A percentile compares a stretch with the other conserved stretches of the same genome.
Conservation (phyloP, 2,329 filamentous ascomycete species). For the Exophiala alcalophila region DNA sequence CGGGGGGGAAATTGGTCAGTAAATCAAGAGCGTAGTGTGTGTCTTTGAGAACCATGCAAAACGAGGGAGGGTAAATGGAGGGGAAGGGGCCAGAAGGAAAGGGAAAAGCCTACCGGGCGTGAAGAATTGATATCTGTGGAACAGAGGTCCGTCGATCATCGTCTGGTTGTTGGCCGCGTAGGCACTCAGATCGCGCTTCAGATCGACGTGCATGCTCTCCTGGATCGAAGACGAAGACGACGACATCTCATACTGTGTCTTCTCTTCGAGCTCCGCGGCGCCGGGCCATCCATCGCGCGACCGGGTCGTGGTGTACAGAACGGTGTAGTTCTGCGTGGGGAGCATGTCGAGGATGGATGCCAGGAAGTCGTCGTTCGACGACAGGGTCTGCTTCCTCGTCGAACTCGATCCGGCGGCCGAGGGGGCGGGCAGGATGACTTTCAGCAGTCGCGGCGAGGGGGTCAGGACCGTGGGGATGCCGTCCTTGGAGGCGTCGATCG, state of each 20-base stretch:
- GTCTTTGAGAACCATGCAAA: background rate
- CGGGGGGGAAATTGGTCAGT: constrained; percentile 11
- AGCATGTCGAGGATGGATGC: constrained; percentile 47
- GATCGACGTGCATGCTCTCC: constrained; percentile 64
- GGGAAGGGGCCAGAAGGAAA: constrained; percentile 20
- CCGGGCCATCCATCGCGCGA: constrained; percentile 34
- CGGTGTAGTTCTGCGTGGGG: constrained; percentile 62
- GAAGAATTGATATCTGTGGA: constrained; percentile 93
- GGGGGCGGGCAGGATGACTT: constrained; percentile 45
- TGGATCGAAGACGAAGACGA: constrained; percentile 61
- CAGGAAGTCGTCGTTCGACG: constrained; percentile 43
- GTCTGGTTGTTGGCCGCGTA: constrained; percentile 37
- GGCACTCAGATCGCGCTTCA: constrained; percentile 63
- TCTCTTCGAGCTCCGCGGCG: constrained; percentile 31
- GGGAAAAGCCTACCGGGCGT: constrained; percentile 80
- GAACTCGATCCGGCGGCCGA: constrained; percentile 10
- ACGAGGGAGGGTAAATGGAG: too few relatives aligned
- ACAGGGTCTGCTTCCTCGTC: constrained; percentile 17
- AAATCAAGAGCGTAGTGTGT: background rate
- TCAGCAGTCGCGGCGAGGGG: constrained; percentile 38
- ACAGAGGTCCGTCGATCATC: constrained; percentile 51
- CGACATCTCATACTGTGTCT: constrained; percentile 60
- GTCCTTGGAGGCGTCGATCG: constrained; percentile 42
- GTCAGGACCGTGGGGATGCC: constrained; percentile 25
- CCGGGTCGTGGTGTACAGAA: constrained; percentile 71